Conservation (phyloP, 805 yeast species). For the Kodamaea laetipori region DNA sequence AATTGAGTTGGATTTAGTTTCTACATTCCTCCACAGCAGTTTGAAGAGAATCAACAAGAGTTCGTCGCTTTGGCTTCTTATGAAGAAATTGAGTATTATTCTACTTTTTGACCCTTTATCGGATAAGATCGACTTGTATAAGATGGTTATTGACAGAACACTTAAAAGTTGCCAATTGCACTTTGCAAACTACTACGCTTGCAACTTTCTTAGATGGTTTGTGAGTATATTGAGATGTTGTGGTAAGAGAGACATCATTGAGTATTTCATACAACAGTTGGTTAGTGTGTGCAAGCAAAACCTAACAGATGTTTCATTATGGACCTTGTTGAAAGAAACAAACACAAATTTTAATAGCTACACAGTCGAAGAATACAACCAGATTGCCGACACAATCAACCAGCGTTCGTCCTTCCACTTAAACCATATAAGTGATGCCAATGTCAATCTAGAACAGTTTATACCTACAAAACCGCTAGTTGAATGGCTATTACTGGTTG, state of each 20-base stretch:
- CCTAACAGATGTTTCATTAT: constrained; percentile 22
- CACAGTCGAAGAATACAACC: constrained; percentile 14
- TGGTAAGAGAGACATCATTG: not conserved
- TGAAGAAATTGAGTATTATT: constrained; percentile 28
- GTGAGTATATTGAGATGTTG: constrained; percentile 16
- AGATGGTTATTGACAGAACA: constrained; percentile 18
- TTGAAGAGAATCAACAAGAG: constrained; percentile 41
- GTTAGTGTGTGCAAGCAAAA: constrained; percentile 14
- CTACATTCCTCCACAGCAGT: constrained; percentile 32
- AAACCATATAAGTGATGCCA: not conserved
- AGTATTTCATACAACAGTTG: not conserved
- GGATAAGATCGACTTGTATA: not conserved
- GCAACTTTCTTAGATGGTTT: constrained; percentile 35
- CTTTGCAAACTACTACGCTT: constrained; percentile 43
- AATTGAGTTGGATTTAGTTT: constrained; percentile 34
- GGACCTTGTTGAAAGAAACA: constrained; percentile 18
- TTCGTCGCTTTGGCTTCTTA: constrained; percentile 38
- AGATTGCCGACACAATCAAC: constrained; percentile 1
- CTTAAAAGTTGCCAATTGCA: constrained; percentile 36
- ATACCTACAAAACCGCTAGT: constrained; percentile 6
- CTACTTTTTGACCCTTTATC: constrained; percentile 11
- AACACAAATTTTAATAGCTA: constrained; percentile 8
- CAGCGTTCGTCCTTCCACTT: constrained; percentile 1
- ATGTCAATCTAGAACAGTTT: not conserved
- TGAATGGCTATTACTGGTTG: constrained; percentile 19